Base-by-base conservation (phyloP, 225 moss, liverwort and hornwort genomes). In the Polytrichum formosum region DNA sequence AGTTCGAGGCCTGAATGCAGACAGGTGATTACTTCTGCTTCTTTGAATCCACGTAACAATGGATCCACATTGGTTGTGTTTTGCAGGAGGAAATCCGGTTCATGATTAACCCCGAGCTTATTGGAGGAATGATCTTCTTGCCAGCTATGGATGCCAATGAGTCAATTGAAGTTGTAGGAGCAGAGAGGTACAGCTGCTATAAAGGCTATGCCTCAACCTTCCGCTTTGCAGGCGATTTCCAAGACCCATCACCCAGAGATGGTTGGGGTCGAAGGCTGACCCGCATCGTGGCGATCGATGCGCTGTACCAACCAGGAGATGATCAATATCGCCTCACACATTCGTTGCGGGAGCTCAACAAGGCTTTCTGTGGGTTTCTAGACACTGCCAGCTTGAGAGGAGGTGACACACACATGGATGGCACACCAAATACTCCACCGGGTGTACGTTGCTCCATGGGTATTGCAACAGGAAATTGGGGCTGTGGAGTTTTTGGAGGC, bases 41-140 rank as follows among this genome's bases (percentile, higher is more conserved):
- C 63, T 69, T 69, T 63, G 73, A 20, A 58, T 58, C 6, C 22
- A 58, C 13, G 3, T 26, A 77, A 80, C 17, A 29, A 28, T 29
- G 26, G 28, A 61, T 56, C 18, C 35, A 56, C 56, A 27, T 27
- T 46, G 46, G 13, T 46, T 46, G 46, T 46, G 46, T 46, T 35
- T 46, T 46, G 46, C 84, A 96, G 93, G 96, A 96, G 80, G 96
- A 96, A 77, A 96, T 96, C 3, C 89, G 91, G 35, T 93, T 96
- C 74, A 93, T 96, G 96, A 86, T 91, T 67, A 90, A 90, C 72
- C 96, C 96, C 54, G 96, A 96, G 82, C 93, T 93, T 67, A 88
- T 91, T 54, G 96, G 87, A 54, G 96, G 93, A 54, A 96, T 96
- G 93, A 78, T 96, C 60, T 93, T 96, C 77, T 74, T 93, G 64